Evolutionary conservation across 805 yeast genomes (phyloP).

Genomic region (Cyberlindnera maritima): DNA sequence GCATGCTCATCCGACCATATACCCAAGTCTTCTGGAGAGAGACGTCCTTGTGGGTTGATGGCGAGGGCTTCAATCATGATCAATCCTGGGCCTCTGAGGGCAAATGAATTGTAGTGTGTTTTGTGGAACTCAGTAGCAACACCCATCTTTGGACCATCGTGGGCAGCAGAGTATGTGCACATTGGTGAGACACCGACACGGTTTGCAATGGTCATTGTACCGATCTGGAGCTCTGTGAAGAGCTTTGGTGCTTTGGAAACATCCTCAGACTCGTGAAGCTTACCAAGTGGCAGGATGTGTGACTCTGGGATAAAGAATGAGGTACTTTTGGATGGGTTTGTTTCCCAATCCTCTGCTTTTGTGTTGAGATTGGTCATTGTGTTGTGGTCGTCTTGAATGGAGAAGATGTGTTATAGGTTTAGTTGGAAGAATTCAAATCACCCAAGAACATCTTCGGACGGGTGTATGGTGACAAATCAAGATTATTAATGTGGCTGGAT

Average conservation of each 20-base stretch:
- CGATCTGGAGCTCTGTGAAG: constrained; percentile 23
- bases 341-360: constrained; percentile 6
- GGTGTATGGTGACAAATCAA: too few species aligned
- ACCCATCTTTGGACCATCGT: constrained; percentile 30
- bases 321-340: neutral
- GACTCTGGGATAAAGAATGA: constrained; percentile 14
- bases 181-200: constrained; percentile 56
- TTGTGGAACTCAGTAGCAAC: constrained; percentile 45
- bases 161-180: constrained; percentile 47
- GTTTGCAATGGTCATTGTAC: constrained; percentile 35
- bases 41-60: constrained; percentile 39
- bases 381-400: neutral
- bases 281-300: constrained; percentile 12
- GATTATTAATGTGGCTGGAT: too few species aligned
- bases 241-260: constrained; percentile 16
- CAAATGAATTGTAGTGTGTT: constrained; percentile 46
- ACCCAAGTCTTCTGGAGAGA: constrained; percentile 47
- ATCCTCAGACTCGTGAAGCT: constrained; percentile 11
- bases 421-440: too few species aligned
- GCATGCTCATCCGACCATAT: constrained; percentile 52
- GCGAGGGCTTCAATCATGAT: constrained; percentile 45
- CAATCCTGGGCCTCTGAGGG: constrained; percentile 48
- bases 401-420: too few species aligned
- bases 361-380: neutral
- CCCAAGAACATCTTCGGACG: too few species aligned